These are phyloP conservation scores for Melampsora americana DNA, from an alignment of 1,284 basidiomycete species.

Conservation along the genomic window DNA sequence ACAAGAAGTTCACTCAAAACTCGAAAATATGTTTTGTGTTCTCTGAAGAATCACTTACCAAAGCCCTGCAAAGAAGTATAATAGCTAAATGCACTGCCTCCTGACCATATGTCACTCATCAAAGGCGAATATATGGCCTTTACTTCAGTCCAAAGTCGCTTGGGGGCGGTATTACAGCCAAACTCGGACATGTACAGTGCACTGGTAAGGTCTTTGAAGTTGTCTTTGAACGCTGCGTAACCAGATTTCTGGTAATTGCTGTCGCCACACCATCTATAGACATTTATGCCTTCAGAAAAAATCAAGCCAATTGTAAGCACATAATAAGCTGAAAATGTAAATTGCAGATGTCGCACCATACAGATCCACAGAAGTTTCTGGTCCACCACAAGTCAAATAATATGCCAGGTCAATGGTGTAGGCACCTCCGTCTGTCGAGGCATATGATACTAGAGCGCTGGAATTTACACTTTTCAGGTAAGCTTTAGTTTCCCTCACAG, in stretches of 20 bases:
- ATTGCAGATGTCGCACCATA: conserved; percentile 19
- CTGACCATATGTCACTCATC: no score
- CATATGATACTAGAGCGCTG: conserved; percentile 73
- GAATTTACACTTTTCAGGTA: conserved; percentile 63
- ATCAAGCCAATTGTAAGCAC: neutral
- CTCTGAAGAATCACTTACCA: no score
- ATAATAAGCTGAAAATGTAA: neutral
- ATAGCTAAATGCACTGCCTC: no score
- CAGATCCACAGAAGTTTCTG: conserved; percentile 24
- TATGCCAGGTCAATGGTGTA: conserved; percentile 47
- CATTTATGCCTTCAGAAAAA: conserved; percentile 15
- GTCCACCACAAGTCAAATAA: conserved; percentile 35
- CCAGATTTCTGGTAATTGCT: neutral
- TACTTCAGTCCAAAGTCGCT: no score
- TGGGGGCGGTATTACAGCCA: no score
- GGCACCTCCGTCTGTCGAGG: conserved; percentile 72
- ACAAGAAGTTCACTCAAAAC: no score
- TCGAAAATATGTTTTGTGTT: no score
- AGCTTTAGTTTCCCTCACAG: conserved; percentile 75
- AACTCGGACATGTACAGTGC: no score
- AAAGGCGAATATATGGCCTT: no score
- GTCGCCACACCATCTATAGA: conserved; percentile 29
- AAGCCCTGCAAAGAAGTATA: no score
- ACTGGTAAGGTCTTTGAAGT: no score
- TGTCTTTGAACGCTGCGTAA: no score